phyloP scores from a whole-genome alignment of 208 protist genomes.

The Herpetomonas tarakana region DNA sequence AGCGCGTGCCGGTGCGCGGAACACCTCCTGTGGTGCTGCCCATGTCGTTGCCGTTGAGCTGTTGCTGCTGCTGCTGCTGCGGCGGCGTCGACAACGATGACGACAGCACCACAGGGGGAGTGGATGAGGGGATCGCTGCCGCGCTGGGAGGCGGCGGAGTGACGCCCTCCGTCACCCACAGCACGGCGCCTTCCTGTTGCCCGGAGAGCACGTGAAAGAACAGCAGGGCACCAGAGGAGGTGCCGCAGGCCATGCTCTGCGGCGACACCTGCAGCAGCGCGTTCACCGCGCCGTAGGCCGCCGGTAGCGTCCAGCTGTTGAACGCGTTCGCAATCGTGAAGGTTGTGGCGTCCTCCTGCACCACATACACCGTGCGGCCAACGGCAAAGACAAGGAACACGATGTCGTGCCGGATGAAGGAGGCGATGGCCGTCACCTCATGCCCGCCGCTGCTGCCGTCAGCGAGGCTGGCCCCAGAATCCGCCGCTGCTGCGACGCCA shows the following conservation, averaged over 20 bases:
- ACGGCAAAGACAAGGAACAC: slow-evolving; percentile 72
- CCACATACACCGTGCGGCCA: slow-evolving; percentile 39
- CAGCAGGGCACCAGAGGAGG: slow-evolving; percentile 61
- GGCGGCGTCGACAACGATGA: no score
- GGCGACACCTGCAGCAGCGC: slow-evolving; percentile 41
- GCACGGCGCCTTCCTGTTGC: slow-evolving; percentile 62
- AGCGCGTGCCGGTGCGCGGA: no score
- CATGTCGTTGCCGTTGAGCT: background rate
- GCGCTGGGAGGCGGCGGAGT: slow-evolving; percentile 4
- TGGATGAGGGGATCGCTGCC: background rate
- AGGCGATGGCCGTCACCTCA: slow-evolving; percentile 65
- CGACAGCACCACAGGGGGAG: no score
- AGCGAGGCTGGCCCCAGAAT: background rate
- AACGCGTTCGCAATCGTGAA: slow-evolving; percentile 60
- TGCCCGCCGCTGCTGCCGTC: slow-evolving; percentile 1
- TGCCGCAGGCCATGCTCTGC: slow-evolving; percentile 70
- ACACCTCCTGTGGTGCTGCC: no score
- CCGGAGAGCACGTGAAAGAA: slow-evolving; percentile 79
- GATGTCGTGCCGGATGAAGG: slow-evolving; percentile 51
- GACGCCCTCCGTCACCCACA: slow-evolving; percentile 49
- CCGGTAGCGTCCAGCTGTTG: slow-evolving; percentile 44
- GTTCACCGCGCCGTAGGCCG: slow-evolving; percentile 46
- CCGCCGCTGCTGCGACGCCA: background rate
- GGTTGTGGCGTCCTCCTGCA: slow-evolving; percentile 42
- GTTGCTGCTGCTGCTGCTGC: no score